Evolutionary conservation across 805 yeast genomes (phyloP).

Genomic region (Candida vartiovaarae): DNA sequence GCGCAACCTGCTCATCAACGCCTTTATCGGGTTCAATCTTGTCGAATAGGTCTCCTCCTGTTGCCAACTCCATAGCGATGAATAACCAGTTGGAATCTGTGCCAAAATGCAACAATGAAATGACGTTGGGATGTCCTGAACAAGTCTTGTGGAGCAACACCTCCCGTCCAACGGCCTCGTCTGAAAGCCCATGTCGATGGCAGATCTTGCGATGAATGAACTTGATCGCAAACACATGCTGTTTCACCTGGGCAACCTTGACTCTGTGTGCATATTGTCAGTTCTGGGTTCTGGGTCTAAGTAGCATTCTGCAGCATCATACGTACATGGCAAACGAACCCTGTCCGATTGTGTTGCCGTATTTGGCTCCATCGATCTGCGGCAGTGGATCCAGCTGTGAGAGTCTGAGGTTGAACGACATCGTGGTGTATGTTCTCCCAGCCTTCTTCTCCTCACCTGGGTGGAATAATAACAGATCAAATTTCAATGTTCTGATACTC

Average conservation of each 20-base stretch:
- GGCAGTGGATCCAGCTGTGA: slow-evolving; percentile 46
- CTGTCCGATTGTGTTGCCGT: slow-evolving; percentile 53
- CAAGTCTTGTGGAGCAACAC: slow-evolving; percentile 53
- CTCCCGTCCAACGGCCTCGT: slow-evolving; percentile 43
- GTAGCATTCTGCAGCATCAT: neutral
- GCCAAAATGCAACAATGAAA: slow-evolving; percentile 47
- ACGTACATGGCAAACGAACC: slow-evolving; percentile 58
- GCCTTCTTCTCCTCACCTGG: neutral
- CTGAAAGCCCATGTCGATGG: slow-evolving; percentile 28
- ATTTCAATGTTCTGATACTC: neutral
- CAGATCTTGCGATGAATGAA: slow-evolving; percentile 40
- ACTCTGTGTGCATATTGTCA: slow-evolving; percentile 29
- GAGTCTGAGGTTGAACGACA: slow-evolving; percentile 26
- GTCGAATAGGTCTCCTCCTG: slow-evolving; percentile 73
- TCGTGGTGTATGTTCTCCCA: neutral
- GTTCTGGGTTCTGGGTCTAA: neutral
- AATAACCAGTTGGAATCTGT: slow-evolving; percentile 52
- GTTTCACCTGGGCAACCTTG: slow-evolving; percentile 36
- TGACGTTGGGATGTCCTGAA: slow-evolving; percentile 52
- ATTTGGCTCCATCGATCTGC: slow-evolving; percentile 34
- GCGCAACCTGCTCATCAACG: slow-evolving; percentile 57
- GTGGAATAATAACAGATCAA: neutral
- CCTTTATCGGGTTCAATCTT: slow-evolving; percentile 74
- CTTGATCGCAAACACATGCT: slow-evolving; percentile 47
- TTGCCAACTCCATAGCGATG: slow-evolving; percentile 62